Evolutionary conservation across 1,284 basidiomycete genomes (phyloP).

Genomic region (Irpex sp.): DNA sequence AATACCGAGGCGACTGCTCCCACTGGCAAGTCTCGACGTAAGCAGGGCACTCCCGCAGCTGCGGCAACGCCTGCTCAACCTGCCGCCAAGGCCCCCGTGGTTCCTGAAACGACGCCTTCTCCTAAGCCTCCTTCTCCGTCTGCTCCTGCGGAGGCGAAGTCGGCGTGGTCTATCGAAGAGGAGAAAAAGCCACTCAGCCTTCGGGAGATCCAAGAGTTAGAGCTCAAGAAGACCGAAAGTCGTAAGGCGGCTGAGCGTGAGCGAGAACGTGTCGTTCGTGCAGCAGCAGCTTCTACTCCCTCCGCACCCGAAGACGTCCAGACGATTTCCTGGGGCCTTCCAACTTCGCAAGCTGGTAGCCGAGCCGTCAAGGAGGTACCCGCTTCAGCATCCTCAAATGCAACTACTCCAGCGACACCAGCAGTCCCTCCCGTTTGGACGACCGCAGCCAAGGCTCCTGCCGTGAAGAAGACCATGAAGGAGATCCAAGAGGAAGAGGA

Average conservation of each 20-base stretch:
- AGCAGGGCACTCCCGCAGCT: conserved; percentile 20
- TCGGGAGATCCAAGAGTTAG: conserved; percentile 94
- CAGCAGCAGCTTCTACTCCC: conserved; percentile 34
- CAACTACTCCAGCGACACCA: conserved; percentile 31
- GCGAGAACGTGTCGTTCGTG: conserved; percentile 54
- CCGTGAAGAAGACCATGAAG: conserved; percentile 91
- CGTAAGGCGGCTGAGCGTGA: conserved; percentile 67
- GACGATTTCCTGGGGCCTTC: conserved; percentile 75
- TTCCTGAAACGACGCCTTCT: conserved; percentile 21
- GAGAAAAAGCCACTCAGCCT: conserved; percentile 67
- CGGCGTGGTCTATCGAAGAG: conserved; percentile 46
- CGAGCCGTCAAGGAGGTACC: conserved; percentile 45
- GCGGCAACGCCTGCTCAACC: conserved; percentile 24
- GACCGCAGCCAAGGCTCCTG: conserved; percentile 44
- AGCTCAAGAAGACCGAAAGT: conserved; percentile 77
- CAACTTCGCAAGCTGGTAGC: conserved; percentile 66
- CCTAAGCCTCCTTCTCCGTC: conserved; percentile 13
- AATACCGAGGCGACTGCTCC: conserved; percentile 8
- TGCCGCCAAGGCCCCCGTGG: conserved; percentile 17
- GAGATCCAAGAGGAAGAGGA: conserved; percentile 99
- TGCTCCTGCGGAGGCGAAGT: conserved; percentile 14
- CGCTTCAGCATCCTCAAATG: conserved; percentile 25
- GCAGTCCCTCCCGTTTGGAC: conserved; percentile 63
- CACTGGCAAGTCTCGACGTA: conserved; percentile 2
- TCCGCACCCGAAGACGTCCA: conserved; percentile 48